Evolutionary conservation across 2,329 filamentous ascomycete species (phyloP).

Genomic region (Aureobasidium pullulans): DNA sequence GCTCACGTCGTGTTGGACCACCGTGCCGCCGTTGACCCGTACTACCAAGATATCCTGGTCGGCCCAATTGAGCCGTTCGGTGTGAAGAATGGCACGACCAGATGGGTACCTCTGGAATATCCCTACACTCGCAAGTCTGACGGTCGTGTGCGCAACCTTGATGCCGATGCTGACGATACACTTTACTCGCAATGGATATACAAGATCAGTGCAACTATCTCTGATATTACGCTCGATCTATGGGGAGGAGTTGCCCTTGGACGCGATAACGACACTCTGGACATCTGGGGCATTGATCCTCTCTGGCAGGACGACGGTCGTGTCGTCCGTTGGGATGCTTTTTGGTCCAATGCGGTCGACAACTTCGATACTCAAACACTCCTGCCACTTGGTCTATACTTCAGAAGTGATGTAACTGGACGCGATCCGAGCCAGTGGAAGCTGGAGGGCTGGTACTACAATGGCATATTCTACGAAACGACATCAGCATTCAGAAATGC

Average conservation of each 20-base stretch:
- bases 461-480: slow-evolving; percentile 46
- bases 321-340: slow-evolving; percentile 41
- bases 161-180: slow-evolving; percentile 28
- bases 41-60: slow-evolving; percentile 37
- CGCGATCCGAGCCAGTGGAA: slow-evolving; percentile 46
- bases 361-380: slow-evolving; percentile 38
- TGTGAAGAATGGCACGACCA: slow-evolving; percentile 33
- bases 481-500: slow-evolving; percentile 39
- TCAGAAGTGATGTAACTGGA: slow-evolving; percentile 42
- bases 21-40: slow-evolving; percentile 32
- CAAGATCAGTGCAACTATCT: slow-evolving; percentile 27
- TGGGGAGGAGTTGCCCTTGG: slow-evolving; percentile 36
- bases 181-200: slow-evolving; percentile 30
- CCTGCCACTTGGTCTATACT: slow-evolving; percentile 38
- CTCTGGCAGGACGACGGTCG: slow-evolving; percentile 37
- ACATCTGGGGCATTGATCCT: slow-evolving; percentile 35
- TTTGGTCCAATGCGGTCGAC: slow-evolving; percentile 33
- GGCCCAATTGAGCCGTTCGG: slow-evolving; percentile 37
- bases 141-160: slow-evolving; percentile 36
- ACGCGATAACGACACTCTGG: slow-evolving; percentile 36
- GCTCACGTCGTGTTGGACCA: slow-evolving; percentile 39
- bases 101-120: slow-evolving; percentile 36
- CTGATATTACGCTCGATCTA: slow-evolving; percentile 37
- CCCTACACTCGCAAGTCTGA: slow-evolving; percentile 33
- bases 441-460: slow-evolving; percentile 48